A percentile compares a stretch with the other conserved stretches of the same genome.
These are phyloP conservation scores for Daucus carota DNA, from an alignment of 129 eudicot species.

Conservation along the genomic window DNA sequence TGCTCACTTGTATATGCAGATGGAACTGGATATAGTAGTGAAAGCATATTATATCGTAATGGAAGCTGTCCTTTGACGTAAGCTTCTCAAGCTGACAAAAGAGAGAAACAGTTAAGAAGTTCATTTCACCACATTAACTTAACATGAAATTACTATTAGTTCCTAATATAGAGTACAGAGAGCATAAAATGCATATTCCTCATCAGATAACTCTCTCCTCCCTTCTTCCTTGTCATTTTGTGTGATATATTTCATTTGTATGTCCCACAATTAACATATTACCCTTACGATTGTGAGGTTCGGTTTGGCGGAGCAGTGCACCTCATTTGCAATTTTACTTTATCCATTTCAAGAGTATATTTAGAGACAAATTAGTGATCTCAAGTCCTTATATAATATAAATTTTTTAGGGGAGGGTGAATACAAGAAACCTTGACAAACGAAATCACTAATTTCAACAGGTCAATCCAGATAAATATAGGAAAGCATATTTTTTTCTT, in stretches of 20 bases:
- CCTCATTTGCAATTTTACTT: not conserved
- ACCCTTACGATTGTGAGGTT: not conserved
- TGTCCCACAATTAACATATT: not conserved
- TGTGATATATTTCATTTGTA: not conserved
- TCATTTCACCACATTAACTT: not conserved
- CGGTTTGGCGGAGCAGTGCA: not conserved
- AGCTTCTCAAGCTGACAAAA: slow-evolving; percentile 90
- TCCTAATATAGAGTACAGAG: not conserved
- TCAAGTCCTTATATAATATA: not conserved
- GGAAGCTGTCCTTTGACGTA: slow-evolving; percentile 65
- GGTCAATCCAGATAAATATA: not conserved
- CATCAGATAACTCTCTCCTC: not conserved
- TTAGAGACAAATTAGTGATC: not conserved
- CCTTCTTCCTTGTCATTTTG: too few species aligned
- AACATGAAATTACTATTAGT: not conserved
- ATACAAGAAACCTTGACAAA: not conserved
- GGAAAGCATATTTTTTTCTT: not conserved
- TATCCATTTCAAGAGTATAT: not conserved
- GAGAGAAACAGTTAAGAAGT: slow-evolving; percentile 14
- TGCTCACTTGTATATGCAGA: slow-evolving; percentile 76
- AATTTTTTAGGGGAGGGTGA: not conserved
- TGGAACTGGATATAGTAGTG: slow-evolving; percentile 93
- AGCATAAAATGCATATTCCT: not conserved
- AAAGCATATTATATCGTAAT: slow-evolving; percentile 68
- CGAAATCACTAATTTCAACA: not conserved